These are phyloP conservation scores for Ganoderma lingzhi DNA, from an alignment of 1,284 basidiomycete genomes.

Conservation along the genomic window DNA sequence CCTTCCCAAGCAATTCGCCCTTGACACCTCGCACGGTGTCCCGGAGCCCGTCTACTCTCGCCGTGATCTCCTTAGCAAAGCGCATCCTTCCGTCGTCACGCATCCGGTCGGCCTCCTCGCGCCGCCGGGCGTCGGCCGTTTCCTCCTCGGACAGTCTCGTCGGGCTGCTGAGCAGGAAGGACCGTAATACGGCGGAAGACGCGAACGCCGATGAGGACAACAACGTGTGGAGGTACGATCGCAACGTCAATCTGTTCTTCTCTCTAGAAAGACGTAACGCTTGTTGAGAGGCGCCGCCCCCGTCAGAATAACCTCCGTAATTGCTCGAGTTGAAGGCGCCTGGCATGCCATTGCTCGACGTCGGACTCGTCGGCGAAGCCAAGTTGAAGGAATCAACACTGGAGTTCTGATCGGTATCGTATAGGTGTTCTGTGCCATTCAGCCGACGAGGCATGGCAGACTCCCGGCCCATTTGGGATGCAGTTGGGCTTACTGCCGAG, in stretches of 20 bases:
- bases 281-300: slow-evolving; percentile 28
- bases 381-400: slow-evolving; percentile 38
- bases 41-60: slow-evolving; percentile 87
- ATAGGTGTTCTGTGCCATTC: slow-evolving; percentile 33
- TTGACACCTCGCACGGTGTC: slow-evolving; percentile 89
- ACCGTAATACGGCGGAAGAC: slow-evolving; percentile 85
- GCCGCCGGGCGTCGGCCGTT: slow-evolving; percentile 76
- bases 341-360: slow-evolving; percentile 20
- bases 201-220: slow-evolving; percentile 80
- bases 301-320: neutral
- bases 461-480: slow-evolving; percentile 20
- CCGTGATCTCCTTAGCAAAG: slow-evolving; percentile 90
- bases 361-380: slow-evolving; percentile 32
- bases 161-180: slow-evolving; percentile 87
- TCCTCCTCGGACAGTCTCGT: slow-evolving; percentile 81
- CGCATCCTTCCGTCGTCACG: slow-evolving; percentile 88
- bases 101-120: slow-evolving; percentile 92
- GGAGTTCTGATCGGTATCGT: slow-evolving; percentile 30
- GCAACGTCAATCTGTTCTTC: slow-evolving; percentile 94
- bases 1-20: slow-evolving; percentile 88
- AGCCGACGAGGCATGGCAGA: slow-evolving; percentile 16
- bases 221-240: slow-evolving; percentile 89
- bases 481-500: slow-evolving; percentile 23
- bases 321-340: slow-evolving; percentile 13
- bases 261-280: slow-evolving; percentile 78